Conservation (phyloP, 495 filamentous ascomycete species). For the Neurospora sp. region DNA sequence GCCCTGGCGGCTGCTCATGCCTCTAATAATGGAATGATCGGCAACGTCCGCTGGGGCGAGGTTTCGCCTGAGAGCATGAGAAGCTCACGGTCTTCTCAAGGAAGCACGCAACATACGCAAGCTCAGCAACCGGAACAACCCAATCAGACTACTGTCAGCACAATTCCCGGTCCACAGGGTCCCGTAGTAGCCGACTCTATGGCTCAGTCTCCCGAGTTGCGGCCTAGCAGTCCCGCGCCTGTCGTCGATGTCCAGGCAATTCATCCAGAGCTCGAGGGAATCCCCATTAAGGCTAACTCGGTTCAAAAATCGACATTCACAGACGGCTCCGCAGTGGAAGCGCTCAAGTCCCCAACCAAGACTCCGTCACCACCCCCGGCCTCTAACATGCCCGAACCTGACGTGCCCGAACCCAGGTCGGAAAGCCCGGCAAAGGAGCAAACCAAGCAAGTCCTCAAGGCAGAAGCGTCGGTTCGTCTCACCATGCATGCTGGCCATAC, state of each 20-base stretch:
- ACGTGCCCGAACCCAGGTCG: conserved; percentile 7
- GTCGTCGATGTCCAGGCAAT: conserved; percentile 36
- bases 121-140: not conserved
- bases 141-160: not conserved
- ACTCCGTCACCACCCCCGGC: conserved; percentile 13
- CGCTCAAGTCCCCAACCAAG: conserved; percentile 10
- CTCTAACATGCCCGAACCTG: conserved; percentile 4
- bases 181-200: conserved; percentile 7
- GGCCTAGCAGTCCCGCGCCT: conserved; percentile 14
- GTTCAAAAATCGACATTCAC: conserved; percentile 34
- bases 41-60: conserved; percentile 15
- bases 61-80: conserved; percentile 16
- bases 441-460: conserved; percentile 30
- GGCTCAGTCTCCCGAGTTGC: conserved; percentile 7
- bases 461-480: conserved; percentile 30
- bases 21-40: conserved; percentile 10
- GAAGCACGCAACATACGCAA: not conserved
- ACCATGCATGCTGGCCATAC: conserved; percentile 42
- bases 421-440: conserved; percentile 16
- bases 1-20: conserved; percentile 8
- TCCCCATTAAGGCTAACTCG: conserved; percentile 30
- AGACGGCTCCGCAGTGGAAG: conserved; percentile 16
- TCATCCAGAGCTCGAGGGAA: conserved; percentile 35
- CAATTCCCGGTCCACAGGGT: not conserved
- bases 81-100: conserved; percentile 20